Base-by-base conservation (phyloP, 2,329 filamentous ascomycete species). In the Aspergillus glaucus region DNA sequence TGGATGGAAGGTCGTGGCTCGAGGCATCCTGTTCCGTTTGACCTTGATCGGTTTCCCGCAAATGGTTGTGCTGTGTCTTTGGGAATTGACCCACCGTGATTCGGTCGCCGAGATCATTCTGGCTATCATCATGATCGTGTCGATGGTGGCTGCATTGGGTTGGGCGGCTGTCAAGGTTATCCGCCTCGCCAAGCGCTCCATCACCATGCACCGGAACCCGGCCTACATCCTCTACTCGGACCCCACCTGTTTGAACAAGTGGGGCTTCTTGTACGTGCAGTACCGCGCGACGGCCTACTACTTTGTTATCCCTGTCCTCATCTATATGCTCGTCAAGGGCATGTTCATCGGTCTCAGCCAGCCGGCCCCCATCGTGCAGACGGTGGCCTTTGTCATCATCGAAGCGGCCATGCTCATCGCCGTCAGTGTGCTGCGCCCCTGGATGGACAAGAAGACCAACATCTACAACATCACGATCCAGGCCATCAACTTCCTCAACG, bases 381-480 rank as follows among this genome's bases (percentile, higher is more conserved):
- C 89, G 8, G 77, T 96, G 50, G 87, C 85, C 14, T 79, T 96
- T 50, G 76, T 97, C 37, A 76, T 96, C 51, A 82, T 96, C 49
- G 92, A 97, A 70, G 85, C 85, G 2, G 81, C 71, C 46, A 85
- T 87, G 59, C 78, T 97, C 49, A 86, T 95, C 59, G 82, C 74
- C 19, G 84, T 89, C 48, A 86, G 84, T 51, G 85, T 95, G 47
- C 74, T 96, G 57, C 85, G 88, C 51, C 92, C 92, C 15, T 97
- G 89, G 86, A 97, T 97, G 92, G 92, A 96, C 78, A 95, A 95
- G 82, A 92, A 91, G 75, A 95, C 89, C 53, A 97, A 96, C 70
- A 85, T 85, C 43, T 95, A 95, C 79, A 96, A 96, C 74, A 95
- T 97, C 62, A 81, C 89, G 52, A 96, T 96, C 61, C 86, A 84